Evolutionary conservation across 139 green algal species (phyloP).

Genomic region (Tetradesmus obliquus): DNA sequence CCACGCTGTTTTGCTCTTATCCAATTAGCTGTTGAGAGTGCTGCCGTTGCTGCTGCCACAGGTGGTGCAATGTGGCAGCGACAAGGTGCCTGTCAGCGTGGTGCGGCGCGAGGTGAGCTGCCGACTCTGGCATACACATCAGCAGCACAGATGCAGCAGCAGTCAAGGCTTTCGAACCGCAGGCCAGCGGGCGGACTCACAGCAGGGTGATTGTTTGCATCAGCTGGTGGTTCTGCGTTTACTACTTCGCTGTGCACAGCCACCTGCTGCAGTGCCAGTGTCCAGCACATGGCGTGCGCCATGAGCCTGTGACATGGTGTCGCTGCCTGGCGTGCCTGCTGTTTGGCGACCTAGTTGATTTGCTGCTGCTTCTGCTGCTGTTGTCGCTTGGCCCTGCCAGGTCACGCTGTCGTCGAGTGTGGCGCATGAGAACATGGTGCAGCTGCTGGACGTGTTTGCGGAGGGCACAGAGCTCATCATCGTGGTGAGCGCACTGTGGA

Average conservation of each 20-base stretch:
- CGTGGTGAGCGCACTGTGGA: constrained; percentile 3
- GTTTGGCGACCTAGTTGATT: background rate
- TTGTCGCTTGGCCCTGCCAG: background rate
- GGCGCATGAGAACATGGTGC: constrained; percentile 48
- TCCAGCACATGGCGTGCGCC: background rate
- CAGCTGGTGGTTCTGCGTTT: too few relatives aligned
- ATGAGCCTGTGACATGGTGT: background rate
- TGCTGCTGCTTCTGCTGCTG: background rate
- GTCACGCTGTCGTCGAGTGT: constrained; percentile 39
- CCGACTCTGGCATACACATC: background rate
- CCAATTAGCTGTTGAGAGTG: background rate
- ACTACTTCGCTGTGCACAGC: background rate
- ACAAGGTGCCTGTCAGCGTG: constrained; percentile 37
- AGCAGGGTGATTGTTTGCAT: too few relatives aligned
- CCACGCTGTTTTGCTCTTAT: too few relatives aligned
- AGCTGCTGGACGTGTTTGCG: constrained; percentile 47
- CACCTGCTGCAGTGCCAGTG: background rate
- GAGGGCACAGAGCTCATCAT: constrained; percentile 40
- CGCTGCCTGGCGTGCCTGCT: background rate
- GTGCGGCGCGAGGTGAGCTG: constrained; percentile 39
- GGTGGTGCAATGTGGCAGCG: constrained; percentile 32
- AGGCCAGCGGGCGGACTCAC: too few relatives aligned
- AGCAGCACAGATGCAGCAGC: background rate
- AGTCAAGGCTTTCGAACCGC: too few relatives aligned
- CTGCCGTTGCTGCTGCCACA: background rate